Percentiles rank a stretch among this genome's conserved stretches.
phyloP scores from a whole-genome alignment of 2,329 filamentous ascomycete genomes.

The Sporothrix humicola region DNA sequence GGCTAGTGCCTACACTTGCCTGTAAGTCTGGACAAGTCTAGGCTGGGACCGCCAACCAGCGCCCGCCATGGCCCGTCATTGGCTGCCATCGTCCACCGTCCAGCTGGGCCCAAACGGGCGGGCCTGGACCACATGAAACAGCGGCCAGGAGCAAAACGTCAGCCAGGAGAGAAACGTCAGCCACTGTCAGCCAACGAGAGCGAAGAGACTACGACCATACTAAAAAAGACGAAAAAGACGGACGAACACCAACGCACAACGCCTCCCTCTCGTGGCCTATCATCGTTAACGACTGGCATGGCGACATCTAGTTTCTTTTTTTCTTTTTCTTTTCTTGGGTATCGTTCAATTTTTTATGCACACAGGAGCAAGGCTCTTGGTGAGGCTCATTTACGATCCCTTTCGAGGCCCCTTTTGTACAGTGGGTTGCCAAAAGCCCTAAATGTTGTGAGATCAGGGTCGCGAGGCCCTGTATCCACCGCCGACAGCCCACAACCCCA shows the following conservation, averaged over 20 bases:
- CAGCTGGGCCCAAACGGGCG: slow-evolving; percentile 32
- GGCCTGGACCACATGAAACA: slow-evolving; percentile 45
- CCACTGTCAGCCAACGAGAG: slow-evolving; percentile 25
- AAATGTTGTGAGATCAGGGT: not conserved
- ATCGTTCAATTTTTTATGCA: too few relatives aligned
- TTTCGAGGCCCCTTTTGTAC: not conserved
- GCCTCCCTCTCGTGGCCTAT: slow-evolving; percentile 27
- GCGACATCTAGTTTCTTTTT: not conserved
- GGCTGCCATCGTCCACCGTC: too few relatives aligned
- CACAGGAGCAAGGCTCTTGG: too few relatives aligned
- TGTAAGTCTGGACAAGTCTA: not conserved
- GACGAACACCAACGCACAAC: slow-evolving; percentile 5
- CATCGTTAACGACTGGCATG: slow-evolving; percentile 21
- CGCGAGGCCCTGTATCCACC: not conserved
- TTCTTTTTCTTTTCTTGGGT: too few relatives aligned
- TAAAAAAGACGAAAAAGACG: not conserved
- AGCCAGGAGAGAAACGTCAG: slow-evolving; percentile 29
- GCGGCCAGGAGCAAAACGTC: slow-evolving; percentile 25
- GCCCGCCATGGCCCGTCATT: too few relatives aligned
- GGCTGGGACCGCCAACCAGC: slow-evolving; percentile 12
- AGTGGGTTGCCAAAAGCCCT: not conserved
- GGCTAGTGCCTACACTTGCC: not conserved
- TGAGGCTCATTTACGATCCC: too few relatives aligned
- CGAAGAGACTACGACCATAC: not conserved
- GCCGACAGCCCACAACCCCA: not conserved